Evolutionary conservation across 2,329 filamentous ascomycete species (phyloP).

Genomic region (Bipolaris gigantea): DNA sequence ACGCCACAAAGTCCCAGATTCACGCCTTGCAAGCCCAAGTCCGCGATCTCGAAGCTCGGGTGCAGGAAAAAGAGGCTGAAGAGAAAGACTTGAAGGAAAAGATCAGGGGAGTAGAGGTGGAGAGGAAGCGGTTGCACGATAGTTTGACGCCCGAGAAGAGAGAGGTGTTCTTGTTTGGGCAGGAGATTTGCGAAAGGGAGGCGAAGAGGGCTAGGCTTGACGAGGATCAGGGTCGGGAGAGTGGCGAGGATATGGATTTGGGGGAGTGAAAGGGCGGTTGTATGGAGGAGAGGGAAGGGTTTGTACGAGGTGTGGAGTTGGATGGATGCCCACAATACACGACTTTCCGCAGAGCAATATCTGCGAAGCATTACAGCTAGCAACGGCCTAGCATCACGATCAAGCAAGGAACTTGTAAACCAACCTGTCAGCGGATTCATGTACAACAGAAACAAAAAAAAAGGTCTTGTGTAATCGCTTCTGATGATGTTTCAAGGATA

Average conservation of each 20-base stretch:
- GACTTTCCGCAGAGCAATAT: too few relatives aligned
- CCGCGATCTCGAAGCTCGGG: neutral
- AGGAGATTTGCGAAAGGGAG: neutral
- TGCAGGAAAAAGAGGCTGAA: neutral
- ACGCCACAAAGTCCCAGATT: neutral
- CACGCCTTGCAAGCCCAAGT: neutral
- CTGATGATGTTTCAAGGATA: conserved; percentile 11
- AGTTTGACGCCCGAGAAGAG: neutral
- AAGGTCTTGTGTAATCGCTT: conserved; percentile 1
- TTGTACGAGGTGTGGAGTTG: too few relatives aligned
- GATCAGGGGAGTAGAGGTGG: neutral
- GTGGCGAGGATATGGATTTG: neutral
- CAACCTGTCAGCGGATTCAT: neutral
- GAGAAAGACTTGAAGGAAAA: neutral
- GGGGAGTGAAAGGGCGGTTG: too few relatives aligned
- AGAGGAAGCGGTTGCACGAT: neutral
- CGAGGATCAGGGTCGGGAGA: neutral
- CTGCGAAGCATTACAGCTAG: too few relatives aligned
- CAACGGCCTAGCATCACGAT: too few relatives aligned
- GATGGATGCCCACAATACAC: too few relatives aligned
- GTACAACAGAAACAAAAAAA: too few relatives aligned
- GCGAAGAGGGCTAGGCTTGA: neutral
- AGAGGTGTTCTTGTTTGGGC: neutral
- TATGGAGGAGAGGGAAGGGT: too few relatives aligned
- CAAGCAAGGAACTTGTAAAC: conserved; percentile 46